Evolutionary conservation across 192 early-diverging fungal genomes (phyloP), one percentile per base, ranked within the genome.

Genomic region (Backusella westeae): DNA sequence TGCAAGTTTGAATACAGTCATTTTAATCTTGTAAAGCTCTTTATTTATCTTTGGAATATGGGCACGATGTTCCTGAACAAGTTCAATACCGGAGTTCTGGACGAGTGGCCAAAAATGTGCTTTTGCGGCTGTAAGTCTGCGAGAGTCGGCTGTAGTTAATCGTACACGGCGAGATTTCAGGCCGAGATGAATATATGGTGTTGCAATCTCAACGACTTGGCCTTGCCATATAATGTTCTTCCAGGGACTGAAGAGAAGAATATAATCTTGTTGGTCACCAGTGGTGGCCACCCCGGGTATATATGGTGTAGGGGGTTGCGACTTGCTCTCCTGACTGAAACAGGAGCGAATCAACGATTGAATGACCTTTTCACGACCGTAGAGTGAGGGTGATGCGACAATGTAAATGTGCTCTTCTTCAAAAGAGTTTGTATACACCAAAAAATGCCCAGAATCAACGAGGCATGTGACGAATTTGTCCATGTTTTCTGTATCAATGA

Each of bases 381-480:
- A 75, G 6, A 83, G 67, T 0, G 73, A 74, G 59, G 90, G 90
- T 75, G 89, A 90, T 9, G 93, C 93, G 75, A 96, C 86, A n/a
- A 96, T 88, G 71, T 92, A 94, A 0, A 91, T 76, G 0, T 92
- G 91, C 39, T 86, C 85, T 34, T 82, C 84, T 78, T 95, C 91
- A 79, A 91, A 92, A 19, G 85, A 86, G 66, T 88, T 83, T 12
- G 92, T 93, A 42, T 90, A 91, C 0, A 95, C 88, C 72, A 96
- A 83, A 53, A 92, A 87, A 69, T 96, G 94, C 39, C 90, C 89
- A 15, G 91, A 87, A 49, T 88, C 84, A 7, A 90, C 89, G 46
- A 96, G 84, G 72, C 80, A 82, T 19, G 86, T 80, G 66, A 95
- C 83, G 52, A 96, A 81, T 21, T 80, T 74, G 49, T 82, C 86